A percentile compares a stretch with the other conserved stretches of the same genome.
phyloP scores from a whole-genome alignment of 371 early-diverging fungal species.

The Rhizopus sp. region DNA sequence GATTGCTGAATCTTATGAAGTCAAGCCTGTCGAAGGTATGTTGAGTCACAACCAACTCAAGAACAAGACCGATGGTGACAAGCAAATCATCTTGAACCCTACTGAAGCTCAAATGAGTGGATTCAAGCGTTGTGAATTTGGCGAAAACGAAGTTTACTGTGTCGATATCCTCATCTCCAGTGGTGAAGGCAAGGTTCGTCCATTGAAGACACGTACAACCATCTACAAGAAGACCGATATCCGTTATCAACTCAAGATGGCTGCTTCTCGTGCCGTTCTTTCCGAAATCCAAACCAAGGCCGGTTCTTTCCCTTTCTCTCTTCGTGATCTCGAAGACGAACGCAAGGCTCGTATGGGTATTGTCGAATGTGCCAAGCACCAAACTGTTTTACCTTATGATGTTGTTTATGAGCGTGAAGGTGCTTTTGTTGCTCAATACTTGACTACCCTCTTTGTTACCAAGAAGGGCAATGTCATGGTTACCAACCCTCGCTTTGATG shows the following conservation, averaged over 20 bases:
- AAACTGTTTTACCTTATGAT: conserved; percentile 80
- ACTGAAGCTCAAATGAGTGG: conserved; percentile 76
- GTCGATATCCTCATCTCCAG: conserved; percentile 86
- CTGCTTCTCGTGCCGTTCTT: conserved; percentile 78
- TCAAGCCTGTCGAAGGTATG: conserved; percentile 91
- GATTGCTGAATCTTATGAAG: conserved; percentile 77
- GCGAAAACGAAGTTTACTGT: conserved; percentile 86
- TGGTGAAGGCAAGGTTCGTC: conserved; percentile 87
- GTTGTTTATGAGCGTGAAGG: conserved; percentile 87
- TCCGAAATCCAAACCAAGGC: conserved; percentile 78
- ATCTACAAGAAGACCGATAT: conserved; percentile 89
- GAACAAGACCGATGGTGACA: conserved; percentile 88
- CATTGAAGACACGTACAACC: conserved; percentile 79
- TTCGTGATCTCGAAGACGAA: conserved; percentile 82
- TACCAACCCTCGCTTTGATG: conserved; percentile 71
- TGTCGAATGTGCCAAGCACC: conserved; percentile 84
- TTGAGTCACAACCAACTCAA: conserved; percentile 85
- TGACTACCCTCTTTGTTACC: conserved; percentile 88
- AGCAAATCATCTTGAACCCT: conserved; percentile 92
- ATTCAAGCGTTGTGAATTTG: conserved; percentile 73
- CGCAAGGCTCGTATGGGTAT: conserved; percentile 92
- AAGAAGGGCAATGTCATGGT: conserved; percentile 81
- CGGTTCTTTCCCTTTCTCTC: conserved; percentile 88
- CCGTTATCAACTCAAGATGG: conserved; percentile 88
- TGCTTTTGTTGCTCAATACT: conserved; percentile 83